Evolutionary conservation across 108 stramenopile species (phyloP).

Genomic region (Nitzschia sp.): DNA sequence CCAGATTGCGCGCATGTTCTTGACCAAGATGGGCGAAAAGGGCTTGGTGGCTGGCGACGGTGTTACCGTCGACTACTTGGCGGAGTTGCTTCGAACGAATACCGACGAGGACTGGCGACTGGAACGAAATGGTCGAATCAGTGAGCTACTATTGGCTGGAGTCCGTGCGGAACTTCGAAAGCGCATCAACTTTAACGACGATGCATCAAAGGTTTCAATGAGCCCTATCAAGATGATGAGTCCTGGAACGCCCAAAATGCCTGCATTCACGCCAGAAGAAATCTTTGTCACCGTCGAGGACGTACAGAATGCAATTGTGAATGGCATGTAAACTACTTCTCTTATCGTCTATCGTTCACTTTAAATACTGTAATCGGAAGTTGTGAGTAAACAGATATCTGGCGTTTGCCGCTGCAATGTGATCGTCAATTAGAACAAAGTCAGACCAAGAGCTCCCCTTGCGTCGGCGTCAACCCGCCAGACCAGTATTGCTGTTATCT

Average conservation of each 20-base stretch:
- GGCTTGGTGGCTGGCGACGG: slow-evolving; percentile 78
- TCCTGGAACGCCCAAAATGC: slow-evolving; percentile 72
- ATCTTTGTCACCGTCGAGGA: slow-evolving; percentile 86
- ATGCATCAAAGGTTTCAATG: slow-evolving; percentile 45
- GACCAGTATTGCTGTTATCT: too few relatives aligned
- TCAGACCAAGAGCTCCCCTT: too few relatives aligned
- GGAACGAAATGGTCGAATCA: slow-evolving; percentile 82
- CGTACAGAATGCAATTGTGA: slow-evolving; percentile 87
- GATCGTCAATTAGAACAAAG: too few relatives aligned
- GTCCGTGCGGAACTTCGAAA: slow-evolving; percentile 70
- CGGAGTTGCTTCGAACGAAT: slow-evolving; percentile 68
- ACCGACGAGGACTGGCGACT: slow-evolving; percentile 84
- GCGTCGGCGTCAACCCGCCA: too few relatives aligned
- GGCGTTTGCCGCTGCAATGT: too few relatives aligned
- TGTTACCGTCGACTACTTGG: slow-evolving; percentile 69
- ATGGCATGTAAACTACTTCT: slow-evolving; percentile 89
- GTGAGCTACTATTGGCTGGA: slow-evolving; percentile 71
- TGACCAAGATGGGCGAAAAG: slow-evolving; percentile 62
- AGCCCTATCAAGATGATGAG: slow-evolving; percentile 70
- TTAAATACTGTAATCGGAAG: too few relatives aligned
- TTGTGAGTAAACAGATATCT: too few relatives aligned
- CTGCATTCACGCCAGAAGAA: slow-evolving; percentile 75
- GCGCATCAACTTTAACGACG: slow-evolving; percentile 61
- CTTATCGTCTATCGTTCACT: too few relatives aligned
- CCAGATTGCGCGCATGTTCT: slow-evolving; percentile 83